These are phyloP conservation scores for Neonectria magnoliae DNA, from an alignment of 2,329 filamentous ascomycete genomes.

Conservation along the genomic window DNA sequence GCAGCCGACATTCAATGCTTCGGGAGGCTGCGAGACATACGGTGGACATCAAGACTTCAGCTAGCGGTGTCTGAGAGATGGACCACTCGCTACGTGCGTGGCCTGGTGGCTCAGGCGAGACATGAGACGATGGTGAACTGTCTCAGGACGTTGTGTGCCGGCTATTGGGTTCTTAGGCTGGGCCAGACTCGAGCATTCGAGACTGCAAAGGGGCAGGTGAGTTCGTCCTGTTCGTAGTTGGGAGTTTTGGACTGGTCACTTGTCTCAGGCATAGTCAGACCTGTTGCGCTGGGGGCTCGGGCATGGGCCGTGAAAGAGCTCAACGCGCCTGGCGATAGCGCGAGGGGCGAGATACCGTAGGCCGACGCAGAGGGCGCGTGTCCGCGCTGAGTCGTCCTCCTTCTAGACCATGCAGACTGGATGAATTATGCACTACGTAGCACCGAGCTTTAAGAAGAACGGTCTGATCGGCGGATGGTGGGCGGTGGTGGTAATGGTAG, in stretches of 20 bases:
- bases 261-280: constrained; percentile 20
- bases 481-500: constrained; percentile 20
- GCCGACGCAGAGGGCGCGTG: not conserved
- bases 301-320: not conserved
- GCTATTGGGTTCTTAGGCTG: constrained; percentile 9
- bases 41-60: constrained; percentile 6
- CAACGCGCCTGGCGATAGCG: constrained; percentile 3
- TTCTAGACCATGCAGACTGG: not conserved
- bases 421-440: not conserved
- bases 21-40: constrained; percentile 16
- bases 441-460: not conserved
- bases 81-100: constrained; percentile 5
- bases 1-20: constrained; percentile 6
- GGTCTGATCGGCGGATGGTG: constrained; percentile 19
- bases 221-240: not conserved
- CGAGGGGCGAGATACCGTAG: not conserved
- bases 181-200: constrained; percentile 22
- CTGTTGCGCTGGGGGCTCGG: not conserved
- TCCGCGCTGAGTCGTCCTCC: not conserved
- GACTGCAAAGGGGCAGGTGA: constrained; percentile 15
- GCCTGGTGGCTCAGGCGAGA: constrained; percentile 23
- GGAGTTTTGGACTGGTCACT: constrained; percentile 2
- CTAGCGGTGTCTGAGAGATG: not conserved
- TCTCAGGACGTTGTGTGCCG: constrained; percentile 34
- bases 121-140: constrained; percentile 29